Base-by-base conservation (phyloP, 2,329 filamentous ascomycete species). In the Saccharata proteae region DNA sequence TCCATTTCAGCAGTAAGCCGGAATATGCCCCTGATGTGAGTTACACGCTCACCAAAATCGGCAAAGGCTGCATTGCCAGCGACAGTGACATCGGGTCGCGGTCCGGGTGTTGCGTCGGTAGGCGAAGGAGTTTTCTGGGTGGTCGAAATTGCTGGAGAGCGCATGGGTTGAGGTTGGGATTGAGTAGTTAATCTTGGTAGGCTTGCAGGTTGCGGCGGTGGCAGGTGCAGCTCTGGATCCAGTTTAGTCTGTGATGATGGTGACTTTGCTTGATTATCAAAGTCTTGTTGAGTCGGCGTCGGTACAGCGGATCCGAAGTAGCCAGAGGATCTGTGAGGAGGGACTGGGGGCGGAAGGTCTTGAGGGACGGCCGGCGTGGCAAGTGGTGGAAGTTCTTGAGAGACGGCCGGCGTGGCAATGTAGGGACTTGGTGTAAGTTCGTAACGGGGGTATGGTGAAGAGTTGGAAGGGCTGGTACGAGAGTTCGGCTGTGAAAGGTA, bases 11-110 rank as follows among this genome's bases (percentile, higher is more conserved):
- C 77, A 35, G 86, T 81, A 25, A 88, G 56, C 21, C 74, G 67
- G 48, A 93, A 92, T 3, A 90, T 65, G 40, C 79, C 75, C 38
- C 73, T 77, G 43, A 90, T 69, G 48, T 86, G 80, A 13, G 68
- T 71, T 3, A 81, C 80, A 16, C 84, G 76, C 5, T 60, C 51
- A 3, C 74, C 70, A 49, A 93, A 93, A 9, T 77, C 70, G 6
- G 67, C 57, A 29, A 86, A 65, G 0, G 83, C 77, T 5, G 43
- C 27, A 28, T 57, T 51, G 5, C 33, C 33, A 7, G 33, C 33
- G 5, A 28, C 28, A 8, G 24, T 19, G 11, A 35, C 13, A n/a
- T 35, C 28, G 14, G 22, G 14, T n/a, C 33, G 33, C 17, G 30
- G 33, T 21, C 32, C 32, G 6, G 33, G n/a, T n/a, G n/a, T n/a